A percentile compares a stretch with the other conserved stretches of the same genome.
Evolutionary conservation across 106 monocot genomes (phyloP).

Genomic region (Dactylorhiza incarnata): DNA sequence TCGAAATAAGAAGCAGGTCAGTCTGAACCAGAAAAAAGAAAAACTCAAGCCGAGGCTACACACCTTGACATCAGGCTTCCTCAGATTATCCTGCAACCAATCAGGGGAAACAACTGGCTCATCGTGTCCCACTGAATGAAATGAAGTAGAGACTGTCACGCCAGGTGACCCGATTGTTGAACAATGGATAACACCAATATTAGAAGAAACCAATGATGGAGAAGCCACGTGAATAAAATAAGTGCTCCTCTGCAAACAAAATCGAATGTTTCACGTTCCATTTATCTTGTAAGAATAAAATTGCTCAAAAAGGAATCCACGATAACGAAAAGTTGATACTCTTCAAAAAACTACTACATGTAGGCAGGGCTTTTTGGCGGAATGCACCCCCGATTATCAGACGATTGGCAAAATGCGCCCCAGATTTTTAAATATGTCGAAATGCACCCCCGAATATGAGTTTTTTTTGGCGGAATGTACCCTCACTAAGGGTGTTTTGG

Average conservation of each 20-base stretch:
- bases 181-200: slow-evolving; percentile 20
- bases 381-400: too few relatives aligned
- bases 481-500: too few relatives aligned
- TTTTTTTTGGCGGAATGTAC: too few relatives aligned
- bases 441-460: too few relatives aligned
- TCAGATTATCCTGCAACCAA: slow-evolving; percentile 55
- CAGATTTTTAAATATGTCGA: too few relatives aligned
- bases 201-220: slow-evolving; percentile 12
- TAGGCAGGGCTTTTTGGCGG: too few relatives aligned
- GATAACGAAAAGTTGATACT: background rate
- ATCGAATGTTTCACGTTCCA: background rate
- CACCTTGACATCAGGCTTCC: slow-evolving; percentile 61
- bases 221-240: background rate
- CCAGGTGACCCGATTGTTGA: slow-evolving; percentile 20
- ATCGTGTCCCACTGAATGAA: slow-evolving; percentile 15
- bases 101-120: slow-evolving; percentile 71
- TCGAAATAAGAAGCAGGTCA: too few relatives aligned
- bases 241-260: slow-evolving; percentile 17
- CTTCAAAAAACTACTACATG: background rate
- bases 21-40: background rate
- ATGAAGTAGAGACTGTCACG: slow-evolving; percentile 5
- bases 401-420: too few relatives aligned
- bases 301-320: background rate
- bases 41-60: background rate
- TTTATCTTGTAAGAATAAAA: too few relatives aligned